phyloP scores from a whole-genome alignment of 441 rosid genomes.

The Croton laevigatus region DNA sequence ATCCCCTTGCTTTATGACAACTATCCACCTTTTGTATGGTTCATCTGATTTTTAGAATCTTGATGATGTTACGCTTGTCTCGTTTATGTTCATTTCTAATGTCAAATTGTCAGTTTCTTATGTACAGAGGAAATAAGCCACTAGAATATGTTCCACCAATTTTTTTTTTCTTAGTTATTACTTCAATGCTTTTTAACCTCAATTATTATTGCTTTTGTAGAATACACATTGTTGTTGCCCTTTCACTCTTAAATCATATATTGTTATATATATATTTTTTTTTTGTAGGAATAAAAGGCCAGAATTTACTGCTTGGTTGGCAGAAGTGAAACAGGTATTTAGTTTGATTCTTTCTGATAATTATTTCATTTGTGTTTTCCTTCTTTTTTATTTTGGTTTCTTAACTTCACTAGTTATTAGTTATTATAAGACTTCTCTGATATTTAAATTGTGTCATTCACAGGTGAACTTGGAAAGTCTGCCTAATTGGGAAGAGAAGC shows the following conservation, averaged over 20 bases:
- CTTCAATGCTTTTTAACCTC: background rate
- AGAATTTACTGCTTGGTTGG: conserved; percentile 97
- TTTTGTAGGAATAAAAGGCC: conserved; percentile 85
- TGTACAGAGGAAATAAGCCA: background rate
- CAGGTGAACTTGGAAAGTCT: conserved; percentile 89
- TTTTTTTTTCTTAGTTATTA: background rate
- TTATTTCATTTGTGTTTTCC: background rate
- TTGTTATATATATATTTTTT: background rate
- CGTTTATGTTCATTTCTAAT: background rate
- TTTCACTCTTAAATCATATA: background rate
- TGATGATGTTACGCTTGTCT: background rate
- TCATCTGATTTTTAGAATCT: background rate
- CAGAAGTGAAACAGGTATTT: conserved; percentile 82
- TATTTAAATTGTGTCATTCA: conserved; percentile 9
- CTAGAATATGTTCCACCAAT: background rate
- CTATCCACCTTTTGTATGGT: background rate
- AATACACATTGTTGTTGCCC: background rate
- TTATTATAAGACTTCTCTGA: background rate
- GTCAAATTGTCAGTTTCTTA: background rate
- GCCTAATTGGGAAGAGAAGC: conserved; percentile 98
- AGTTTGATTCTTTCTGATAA: background rate
- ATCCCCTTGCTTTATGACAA: background rate
- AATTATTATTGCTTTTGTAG: background rate
- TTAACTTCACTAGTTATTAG: background rate
- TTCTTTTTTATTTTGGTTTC: background rate